A percentile compares a stretch with the other conserved stretches of the same genome.
Conservation (phyloP, 176 grass and related monocot species). For the Neostapfia colusana region DNA sequence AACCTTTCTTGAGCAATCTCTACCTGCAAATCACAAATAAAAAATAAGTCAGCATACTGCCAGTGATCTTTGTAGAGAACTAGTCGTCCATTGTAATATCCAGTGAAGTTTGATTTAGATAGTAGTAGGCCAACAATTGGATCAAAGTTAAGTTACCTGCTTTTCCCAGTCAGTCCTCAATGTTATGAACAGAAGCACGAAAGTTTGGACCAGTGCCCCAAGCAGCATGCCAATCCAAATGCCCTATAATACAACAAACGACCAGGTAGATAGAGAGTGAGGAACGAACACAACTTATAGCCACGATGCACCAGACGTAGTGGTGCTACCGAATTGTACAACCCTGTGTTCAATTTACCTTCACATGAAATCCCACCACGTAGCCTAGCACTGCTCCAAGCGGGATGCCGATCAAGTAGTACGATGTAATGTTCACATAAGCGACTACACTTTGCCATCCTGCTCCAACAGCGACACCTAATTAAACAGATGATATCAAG, state of each 20-base stretch:
- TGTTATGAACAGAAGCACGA: slow-evolving; percentile 64
- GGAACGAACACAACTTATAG: background rate
- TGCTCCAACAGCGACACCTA: slow-evolving; percentile 11
- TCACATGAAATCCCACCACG: slow-evolving; percentile 2
- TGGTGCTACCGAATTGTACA: background rate
- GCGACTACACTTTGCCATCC: slow-evolving; percentile 62
- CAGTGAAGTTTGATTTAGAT: background rate
- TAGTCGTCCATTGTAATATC: background rate
- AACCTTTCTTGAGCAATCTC: slow-evolving; percentile 34
- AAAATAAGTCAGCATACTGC: background rate
- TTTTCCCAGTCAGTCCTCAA: slow-evolving; percentile 60
- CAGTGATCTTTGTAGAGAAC: background rate
- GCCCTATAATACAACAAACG: slow-evolving; percentile 50
- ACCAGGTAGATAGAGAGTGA: background rate
- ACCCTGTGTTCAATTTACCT: background rate
- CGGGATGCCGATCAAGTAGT: slow-evolving; percentile 74
- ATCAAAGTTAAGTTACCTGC: slow-evolving; percentile 38
- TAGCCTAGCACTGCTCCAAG: slow-evolving; percentile 67
- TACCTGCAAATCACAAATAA: slow-evolving; percentile 20
- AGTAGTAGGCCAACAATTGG: background rate
- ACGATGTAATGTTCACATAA: slow-evolving; percentile 73
- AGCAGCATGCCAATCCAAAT: slow-evolving; percentile 74
- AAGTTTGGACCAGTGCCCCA: slow-evolving; percentile 58
- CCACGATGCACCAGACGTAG: background rate
- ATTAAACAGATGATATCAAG: background rate